phyloP scores from a whole-genome alignment of 139 green algal species.

The Prasinococcaceae sp. region DNA sequence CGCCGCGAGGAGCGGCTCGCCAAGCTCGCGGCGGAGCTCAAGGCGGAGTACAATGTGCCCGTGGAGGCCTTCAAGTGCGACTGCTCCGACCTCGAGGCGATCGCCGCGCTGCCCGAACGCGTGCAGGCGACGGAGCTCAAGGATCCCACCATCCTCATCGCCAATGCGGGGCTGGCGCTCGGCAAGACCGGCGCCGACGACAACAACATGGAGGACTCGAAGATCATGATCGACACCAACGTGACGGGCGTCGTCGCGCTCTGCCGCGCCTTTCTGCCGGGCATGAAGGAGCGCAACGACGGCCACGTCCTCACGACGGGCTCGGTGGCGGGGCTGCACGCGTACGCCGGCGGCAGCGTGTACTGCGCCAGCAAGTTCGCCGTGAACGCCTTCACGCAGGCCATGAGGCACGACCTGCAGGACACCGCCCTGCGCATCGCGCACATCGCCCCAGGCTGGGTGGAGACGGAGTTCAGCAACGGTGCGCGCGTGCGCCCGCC shows the following conservation, averaged over 20 bases:
- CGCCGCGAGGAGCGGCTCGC: background rate
- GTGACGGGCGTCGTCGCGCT: constrained; percentile 47
- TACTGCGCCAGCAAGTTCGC: constrained; percentile 70
- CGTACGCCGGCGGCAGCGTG: constrained; percentile 47
- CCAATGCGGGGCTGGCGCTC: constrained; percentile 13
- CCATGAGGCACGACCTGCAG: constrained; percentile 52
- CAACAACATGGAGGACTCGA: constrained; percentile 26
- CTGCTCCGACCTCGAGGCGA: constrained; percentile 3
- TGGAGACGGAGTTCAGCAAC: constrained; percentile 66
- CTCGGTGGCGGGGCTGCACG: constrained; percentile 48
- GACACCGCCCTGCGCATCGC: background rate
- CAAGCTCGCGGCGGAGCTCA: background rate
- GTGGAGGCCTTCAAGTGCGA: constrained; percentile 12
- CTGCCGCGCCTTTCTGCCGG: constrained; percentile 35
- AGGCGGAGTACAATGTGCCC: background rate
- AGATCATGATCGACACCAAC: constrained; percentile 70
- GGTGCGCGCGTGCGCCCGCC: too few species aligned
- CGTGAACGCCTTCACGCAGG: constrained; percentile 45
- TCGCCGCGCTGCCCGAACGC: background rate
- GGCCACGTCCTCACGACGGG: constrained; percentile 71
- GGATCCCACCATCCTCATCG: constrained; percentile 11
- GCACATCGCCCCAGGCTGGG: constrained; percentile 32
- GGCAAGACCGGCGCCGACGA: constrained; percentile 3
- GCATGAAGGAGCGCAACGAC: constrained; percentile 49
- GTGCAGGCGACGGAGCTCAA: background rate